Base-by-base conservation (phyloP, 345 rosid genomes). In the Camelina neglecta region DNA sequence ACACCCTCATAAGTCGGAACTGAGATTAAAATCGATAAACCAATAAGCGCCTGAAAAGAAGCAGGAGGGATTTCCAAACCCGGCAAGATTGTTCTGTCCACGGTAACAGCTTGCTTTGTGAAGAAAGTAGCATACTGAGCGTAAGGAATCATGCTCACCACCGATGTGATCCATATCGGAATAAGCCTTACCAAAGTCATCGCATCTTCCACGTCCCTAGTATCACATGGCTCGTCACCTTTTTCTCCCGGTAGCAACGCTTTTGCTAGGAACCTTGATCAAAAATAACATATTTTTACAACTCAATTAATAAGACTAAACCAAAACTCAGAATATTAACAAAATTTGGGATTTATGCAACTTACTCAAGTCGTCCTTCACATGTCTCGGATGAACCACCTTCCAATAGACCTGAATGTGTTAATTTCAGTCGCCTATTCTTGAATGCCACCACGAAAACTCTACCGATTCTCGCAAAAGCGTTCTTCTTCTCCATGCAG, bases 41-140 rank as follows among this genome's bases (percentile, higher is more conserved):
- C 96, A 2, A 83, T 77, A 6, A 94, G 76, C 66, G 86, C 74
- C 48, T 86, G 89, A 59, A 92, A 89, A 4, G 90, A 86, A 15
- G 95, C 98, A 0, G 98, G 85, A 0, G 97, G 89, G 39, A 94
- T 59, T 21, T 73, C 72, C 70, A 94, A 86, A 56, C 80, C 65
- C 4, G 89, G 81, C 26, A 86, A 86, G 20, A 88, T 79, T 16
- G 87, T 72, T 42, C 90, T 74, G 71, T 66, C 42, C 86, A 94
- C 85, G 0, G 96, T 86, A 76, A 84, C 82, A 5, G 88, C 97
- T 84, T 94, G 98, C 80, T 94, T 94, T 59, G 86, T 85, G 86
- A 83, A 94, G 75, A 88, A 90, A 2, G 98, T 94, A 71, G 87
- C 88, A 44, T 70, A 69, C 68, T 92, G 97, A 49, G 84, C 88